These are phyloP conservation scores for Clausena lansium DNA, from an alignment of 345 rosid species.

Conservation along the genomic window DNA sequence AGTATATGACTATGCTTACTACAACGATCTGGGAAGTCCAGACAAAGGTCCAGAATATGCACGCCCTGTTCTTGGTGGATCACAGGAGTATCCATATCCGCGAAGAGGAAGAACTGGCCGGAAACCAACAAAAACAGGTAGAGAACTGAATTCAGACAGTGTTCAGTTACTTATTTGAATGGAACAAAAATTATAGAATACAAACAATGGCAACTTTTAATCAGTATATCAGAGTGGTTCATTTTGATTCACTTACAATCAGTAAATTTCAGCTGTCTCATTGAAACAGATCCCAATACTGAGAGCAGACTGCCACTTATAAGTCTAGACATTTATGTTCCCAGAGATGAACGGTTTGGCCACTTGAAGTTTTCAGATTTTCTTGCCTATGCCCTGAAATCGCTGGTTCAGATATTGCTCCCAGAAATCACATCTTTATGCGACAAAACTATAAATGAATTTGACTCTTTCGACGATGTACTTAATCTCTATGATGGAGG, in stretches of 20 bases:
- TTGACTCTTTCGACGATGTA: constrained; percentile 72
- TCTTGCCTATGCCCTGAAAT: constrained; percentile 75
- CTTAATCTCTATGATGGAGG: constrained; percentile 71
- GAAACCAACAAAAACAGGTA: constrained; percentile 62
- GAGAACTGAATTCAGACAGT: constrained; percentile 6
- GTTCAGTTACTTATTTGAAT: not conserved
- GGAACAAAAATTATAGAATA: not conserved
- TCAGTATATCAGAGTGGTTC: not conserved
- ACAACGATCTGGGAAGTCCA: constrained; percentile 83
- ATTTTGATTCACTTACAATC: constrained; percentile 10
- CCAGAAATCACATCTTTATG: constrained; percentile 66
- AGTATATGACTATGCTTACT: constrained; percentile 81
- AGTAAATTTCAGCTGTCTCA: constrained; percentile 6
- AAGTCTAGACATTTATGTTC: constrained; percentile 75
- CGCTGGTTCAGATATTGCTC: constrained; percentile 56
- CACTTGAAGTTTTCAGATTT: constrained; percentile 83
- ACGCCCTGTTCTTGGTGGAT: constrained; percentile 81
- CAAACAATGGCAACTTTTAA: not conserved
- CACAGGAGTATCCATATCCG: constrained; percentile 68
- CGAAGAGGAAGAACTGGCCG: constrained; percentile 88
- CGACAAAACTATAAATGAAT: constrained; percentile 82
- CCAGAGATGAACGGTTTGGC: constrained; percentile 82
- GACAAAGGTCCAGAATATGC: constrained; percentile 53
- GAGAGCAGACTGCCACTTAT: constrained; percentile 76
- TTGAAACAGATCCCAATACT: constrained; percentile 46